Base-by-base conservation (phyloP, 495 filamentous ascomycete species). In the Talaromyces trachyspermus region DNA sequence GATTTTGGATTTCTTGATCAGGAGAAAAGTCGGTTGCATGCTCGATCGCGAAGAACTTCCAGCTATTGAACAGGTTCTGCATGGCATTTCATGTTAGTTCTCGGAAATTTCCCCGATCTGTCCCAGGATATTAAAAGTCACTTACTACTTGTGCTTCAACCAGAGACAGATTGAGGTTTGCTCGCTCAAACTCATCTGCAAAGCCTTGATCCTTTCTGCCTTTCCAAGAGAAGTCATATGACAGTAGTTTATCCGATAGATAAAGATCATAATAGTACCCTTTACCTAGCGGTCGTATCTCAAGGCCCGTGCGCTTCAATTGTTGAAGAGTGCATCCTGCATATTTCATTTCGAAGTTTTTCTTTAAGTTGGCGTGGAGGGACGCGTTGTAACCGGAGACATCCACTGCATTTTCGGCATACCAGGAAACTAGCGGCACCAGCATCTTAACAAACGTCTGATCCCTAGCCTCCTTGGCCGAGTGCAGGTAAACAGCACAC, bases 81-180 rank as follows among this genome's bases (percentile, higher is more conserved):
- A 52, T 26, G 36, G 36, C 26, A 38, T 46, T 36, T 49, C n/a
- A n/a, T n/a, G n/a, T n/a, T n/a, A n/a, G n/a, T n/a, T n/a, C n/a
- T n/a, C n/a, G n/a, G n/a, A n/a, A n/a, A n/a, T n/a, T n/a, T n/a
- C n/a, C n/a, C n/a, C n/a, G n/a, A n/a, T n/a, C n/a, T n/a, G n/a
- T n/a, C n/a, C n/a, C n/a, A n/a, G n/a, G n/a, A n/a, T n/a, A n/a
- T n/a, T n/a, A n/a, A n/a, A n/a, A n/a, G n/a, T n/a, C n/a, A 78
- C 86, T 69, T 77, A 89, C 84, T 51, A 92, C 79, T 69, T 97
- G 88, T 27, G 91, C 83, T 58, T 96, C 89, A 36, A 97, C 87
- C 12, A 95, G 68, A 15, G 88, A 92, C 47, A 98, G 58, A 59
- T 97, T 96, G 54, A 86, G 58, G 61, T 98, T 97, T 27, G 90